Base-by-base conservation (phyloP, 2,329 filamentous ascomycete species). In the Ophiostoma montium region DNA sequence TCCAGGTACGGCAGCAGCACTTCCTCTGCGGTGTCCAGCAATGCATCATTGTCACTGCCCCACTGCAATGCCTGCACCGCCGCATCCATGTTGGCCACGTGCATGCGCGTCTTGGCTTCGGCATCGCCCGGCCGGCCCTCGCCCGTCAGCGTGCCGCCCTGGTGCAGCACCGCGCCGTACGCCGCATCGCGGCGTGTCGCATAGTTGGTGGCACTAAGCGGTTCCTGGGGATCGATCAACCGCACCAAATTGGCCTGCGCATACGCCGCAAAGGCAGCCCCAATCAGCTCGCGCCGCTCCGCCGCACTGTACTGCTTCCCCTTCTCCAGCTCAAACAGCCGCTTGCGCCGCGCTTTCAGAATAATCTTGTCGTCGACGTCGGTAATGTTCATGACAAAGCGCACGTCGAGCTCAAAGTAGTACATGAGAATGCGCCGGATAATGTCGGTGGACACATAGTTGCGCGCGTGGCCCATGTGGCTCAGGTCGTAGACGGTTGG, bases 381-480 rank as follows among this genome's bases (percentile, higher is more conserved):
- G 36, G 83, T 87, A 47, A 85, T 82, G 63, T 87, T 87, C 76
- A 86, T 84, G 50, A 86, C 79, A 63, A 86, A 86, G 48, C 75
- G 71, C 50, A 87, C 72, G 38, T 82, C 67, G 61, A 79, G 86
- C 49, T 75, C 73, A 61, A 86, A 86, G 63, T 86, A 86, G 61
- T 84, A 75, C 53, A 70, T 65, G 64, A 86, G 65, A 55, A 87
- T 80, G 57, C 83, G 74, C 50, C 83, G 73, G 55, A 86, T 75
- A 52, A 86, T 84, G 63, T 87, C 84, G 33, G 81, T 86, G 50
- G 77, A 81, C 53, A 87, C 80, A 71, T 86, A 87, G 64, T 86
- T 87, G 55, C 82, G 70, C 32, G 82, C 82, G 65, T 87, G 84
- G 43, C 83, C 83, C 56, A 87, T 63, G 69, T 86, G 83, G 52